Conservation (phyloP, 306 rosid species). For the Hippophae gyantsensis region DNA sequence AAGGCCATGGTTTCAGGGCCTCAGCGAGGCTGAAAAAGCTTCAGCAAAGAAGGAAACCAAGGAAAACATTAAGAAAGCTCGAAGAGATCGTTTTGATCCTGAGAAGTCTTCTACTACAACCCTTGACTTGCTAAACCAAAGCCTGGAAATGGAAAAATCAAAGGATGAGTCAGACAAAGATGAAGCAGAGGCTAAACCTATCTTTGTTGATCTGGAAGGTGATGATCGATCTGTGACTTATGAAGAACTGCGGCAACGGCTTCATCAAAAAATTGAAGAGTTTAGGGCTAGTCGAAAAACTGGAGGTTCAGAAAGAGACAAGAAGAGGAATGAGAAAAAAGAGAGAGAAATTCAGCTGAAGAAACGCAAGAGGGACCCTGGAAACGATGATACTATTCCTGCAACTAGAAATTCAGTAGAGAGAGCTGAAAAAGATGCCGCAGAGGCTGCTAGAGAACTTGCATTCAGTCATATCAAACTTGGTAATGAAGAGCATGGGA, state of each 20-base stretch:
- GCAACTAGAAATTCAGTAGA: constrained; percentile 2
- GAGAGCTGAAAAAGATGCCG: constrained; percentile 46
- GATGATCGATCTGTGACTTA: constrained; percentile 52
- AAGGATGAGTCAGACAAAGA: constrained; percentile 22
- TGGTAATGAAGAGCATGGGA: constrained; percentile 44
- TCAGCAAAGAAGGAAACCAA: constrained; percentile 56
- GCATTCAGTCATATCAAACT: constrained; percentile 66
- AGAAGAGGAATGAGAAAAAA: constrained; percentile 41
- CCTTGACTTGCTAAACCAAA: constrained; percentile 51
- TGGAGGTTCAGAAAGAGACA: constrained; percentile 36
- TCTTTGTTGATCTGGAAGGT: constrained; percentile 31
- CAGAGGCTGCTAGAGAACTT: constrained; percentile 66
- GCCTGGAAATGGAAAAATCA: constrained; percentile 34
- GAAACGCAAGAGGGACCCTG: constrained; percentile 52
- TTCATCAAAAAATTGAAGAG: constrained; percentile 51
- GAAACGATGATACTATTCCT: constrained; percentile 23
- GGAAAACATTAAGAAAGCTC: constrained; percentile 64
- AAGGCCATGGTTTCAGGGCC: constrained; percentile 85
- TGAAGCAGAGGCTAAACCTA: constrained; percentile 28
- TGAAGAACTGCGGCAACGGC: constrained; percentile 60
- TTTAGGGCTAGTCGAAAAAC: constrained; percentile 34
- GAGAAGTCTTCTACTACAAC: constrained; percentile 56
- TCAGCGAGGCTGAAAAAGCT: constrained; percentile 49
- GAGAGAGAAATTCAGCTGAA: constrained; percentile 27
- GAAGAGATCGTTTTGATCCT: constrained; percentile 61